Percentiles rank a stretch among this genome's conserved stretches.
Evolutionary conservation across 768 basidiomycete species (phyloP).

Genomic region (Daedaleopsis sinensis): DNA sequence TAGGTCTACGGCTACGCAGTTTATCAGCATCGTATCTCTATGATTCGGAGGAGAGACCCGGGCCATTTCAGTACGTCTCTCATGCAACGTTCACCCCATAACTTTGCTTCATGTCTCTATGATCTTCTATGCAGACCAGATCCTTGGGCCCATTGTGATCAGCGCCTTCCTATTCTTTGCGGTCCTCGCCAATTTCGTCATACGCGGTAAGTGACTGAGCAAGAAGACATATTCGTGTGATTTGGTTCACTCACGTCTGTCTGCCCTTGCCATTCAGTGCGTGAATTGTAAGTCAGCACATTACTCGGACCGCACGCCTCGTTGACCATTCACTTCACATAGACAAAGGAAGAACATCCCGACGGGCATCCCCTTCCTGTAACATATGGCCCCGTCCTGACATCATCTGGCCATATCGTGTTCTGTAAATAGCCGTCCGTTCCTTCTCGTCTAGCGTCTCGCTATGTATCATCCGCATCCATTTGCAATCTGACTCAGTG

Average conservation of each 20-base stretch:
- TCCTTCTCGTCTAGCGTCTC: background rate
- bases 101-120: no score
- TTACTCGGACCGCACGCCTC: background rate
- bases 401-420: background rate
- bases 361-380: conserved; percentile 30
- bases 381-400: background rate
- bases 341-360: conserved; percentile 40
- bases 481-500: background rate
- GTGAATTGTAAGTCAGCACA: conserved; percentile 55
- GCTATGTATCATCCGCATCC: background rate
- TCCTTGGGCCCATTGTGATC: conserved; percentile 82
- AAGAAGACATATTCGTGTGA: background rate
- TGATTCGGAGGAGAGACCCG: conserved; percentile 89
- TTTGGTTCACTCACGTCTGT: background rate
- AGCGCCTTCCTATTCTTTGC: conserved; percentile 85
- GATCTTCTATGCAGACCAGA: conserved; percentile 56
- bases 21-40: conserved; percentile 86
- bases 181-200: conserved; percentile 83
- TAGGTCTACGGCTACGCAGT: conserved; percentile 85
- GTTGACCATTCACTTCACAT: background rate
- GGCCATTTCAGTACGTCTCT: conserved; percentile 76
- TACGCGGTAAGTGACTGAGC: conserved; percentile 63
- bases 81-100: background rate
- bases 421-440: background rate
- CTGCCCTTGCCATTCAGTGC: conserved; percentile 42